A percentile compares a stretch with the other conserved stretches of the same genome.
These are phyloP conservation scores for Haematococcus lacustris DNA, from an alignment of 139 green algal genomes.

Conservation along the genomic window DNA sequence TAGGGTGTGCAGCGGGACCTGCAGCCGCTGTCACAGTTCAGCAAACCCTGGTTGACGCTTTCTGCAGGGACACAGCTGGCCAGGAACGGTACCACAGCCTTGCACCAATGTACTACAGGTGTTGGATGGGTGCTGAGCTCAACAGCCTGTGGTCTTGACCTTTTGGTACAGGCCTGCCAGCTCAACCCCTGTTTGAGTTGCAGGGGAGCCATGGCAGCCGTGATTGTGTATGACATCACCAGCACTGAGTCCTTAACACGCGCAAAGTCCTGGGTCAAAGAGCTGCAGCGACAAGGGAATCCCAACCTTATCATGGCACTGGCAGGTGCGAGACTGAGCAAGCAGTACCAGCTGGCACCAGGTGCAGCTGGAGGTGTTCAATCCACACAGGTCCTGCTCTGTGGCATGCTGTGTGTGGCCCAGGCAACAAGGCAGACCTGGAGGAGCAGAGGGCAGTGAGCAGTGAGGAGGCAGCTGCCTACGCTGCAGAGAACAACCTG, in stretches of 20 bases:
- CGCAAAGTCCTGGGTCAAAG: constrained; percentile 91
- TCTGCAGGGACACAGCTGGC: constrained; percentile 89
- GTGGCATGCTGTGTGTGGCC: no score
- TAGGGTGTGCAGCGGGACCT: neutral
- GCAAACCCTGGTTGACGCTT: no score
- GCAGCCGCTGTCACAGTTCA: neutral
- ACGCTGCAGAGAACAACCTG: constrained; percentile 79
- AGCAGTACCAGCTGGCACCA: neutral
- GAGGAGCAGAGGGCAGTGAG: constrained; percentile 51
- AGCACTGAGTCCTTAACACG: constrained; percentile 83
- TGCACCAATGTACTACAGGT: constrained; percentile 98
- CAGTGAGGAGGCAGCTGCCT: constrained; percentile 65
- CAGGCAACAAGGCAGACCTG: constrained; percentile 95
- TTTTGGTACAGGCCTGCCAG: no score
- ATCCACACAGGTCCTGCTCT: no score
- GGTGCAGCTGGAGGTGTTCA: neutral
- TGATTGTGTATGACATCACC: constrained; percentile 73
- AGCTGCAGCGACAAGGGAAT: constrained; percentile 85
- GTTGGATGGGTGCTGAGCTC: no score
- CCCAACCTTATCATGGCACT: constrained; percentile 92
- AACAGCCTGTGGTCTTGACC: no score
- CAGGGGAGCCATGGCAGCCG: constrained; percentile 54
- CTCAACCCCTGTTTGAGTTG: no score
- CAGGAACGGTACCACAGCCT: constrained; percentile 98
- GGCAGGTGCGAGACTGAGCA: constrained; percentile 42